Evolutionary conservation across 2,329 filamentous ascomycete genomes (phyloP).

Genomic region (Calonectria multiphialidica): DNA sequence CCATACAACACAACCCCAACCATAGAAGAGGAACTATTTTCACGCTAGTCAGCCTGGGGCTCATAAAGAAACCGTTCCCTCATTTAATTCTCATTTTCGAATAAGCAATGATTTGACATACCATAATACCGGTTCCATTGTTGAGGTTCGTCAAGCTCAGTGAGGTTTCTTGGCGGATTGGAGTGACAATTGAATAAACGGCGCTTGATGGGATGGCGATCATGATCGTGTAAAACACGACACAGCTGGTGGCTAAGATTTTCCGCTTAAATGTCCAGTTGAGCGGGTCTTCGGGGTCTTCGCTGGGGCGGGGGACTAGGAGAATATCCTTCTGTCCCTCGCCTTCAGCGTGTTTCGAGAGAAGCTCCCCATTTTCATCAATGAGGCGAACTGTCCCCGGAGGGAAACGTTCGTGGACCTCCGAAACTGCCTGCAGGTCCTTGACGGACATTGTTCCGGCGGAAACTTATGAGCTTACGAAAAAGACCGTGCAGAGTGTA

Average conservation of each 20-base stretch:
- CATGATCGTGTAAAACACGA: slow-evolving; percentile 40
- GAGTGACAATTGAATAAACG: slow-evolving; percentile 47
- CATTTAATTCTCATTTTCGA: not conserved
- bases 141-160: slow-evolving; percentile 44
- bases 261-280: slow-evolving; percentile 42
- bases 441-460: not conserved
- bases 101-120: not conserved
- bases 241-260: slow-evolving; percentile 33
- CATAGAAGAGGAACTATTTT: slow-evolving; percentile 45
- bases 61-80: not conserved
- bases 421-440: not conserved
- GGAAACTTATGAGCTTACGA: no score
- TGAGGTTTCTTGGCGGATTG: slow-evolving; percentile 37
- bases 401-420: not conserved
- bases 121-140: slow-evolving; percentile 47
- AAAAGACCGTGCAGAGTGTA: not conserved
- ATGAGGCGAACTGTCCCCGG: slow-evolving; percentile 21
- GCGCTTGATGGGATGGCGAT: slow-evolving; percentile 40
- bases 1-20: slow-evolving; percentile 50
- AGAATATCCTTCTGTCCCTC: slow-evolving; percentile 31
- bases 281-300: slow-evolving; percentile 43
- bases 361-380: not conserved
- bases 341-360: not conserved
- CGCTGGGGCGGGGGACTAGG: slow-evolving; percentile 38
- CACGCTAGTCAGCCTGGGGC: not conserved